Base-by-base conservation (phyloP, 352 stramenopile genomes). In the Phytophthora lateralis region DNA sequence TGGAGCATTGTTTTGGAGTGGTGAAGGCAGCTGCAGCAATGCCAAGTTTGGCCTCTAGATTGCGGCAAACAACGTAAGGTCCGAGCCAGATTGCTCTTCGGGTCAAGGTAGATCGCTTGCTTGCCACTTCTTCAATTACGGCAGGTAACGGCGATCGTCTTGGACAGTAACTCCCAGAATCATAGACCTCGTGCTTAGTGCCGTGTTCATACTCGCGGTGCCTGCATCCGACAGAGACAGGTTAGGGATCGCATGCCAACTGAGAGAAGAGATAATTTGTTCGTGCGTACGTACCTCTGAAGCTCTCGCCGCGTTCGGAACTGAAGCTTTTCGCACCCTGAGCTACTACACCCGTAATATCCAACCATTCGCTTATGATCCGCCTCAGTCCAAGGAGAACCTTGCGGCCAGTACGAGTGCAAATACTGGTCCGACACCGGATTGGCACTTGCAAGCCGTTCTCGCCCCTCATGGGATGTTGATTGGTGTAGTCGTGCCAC, bases 401-500 rank as follows among this genome's bases (percentile, higher is more conserved):
- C 66, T 26, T 66, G 55, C 0, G 80, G 78, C 80, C 78, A 90
- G 48, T 83, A 90, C 18, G 69, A 64, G 20, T 88, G 80, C 24
- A 88, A 48, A 48, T 86, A 86, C 48, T 90, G 78, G 27, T 90
- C 78, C 0, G 71, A 62, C 1, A 83, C 14, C 4, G 80, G 72
- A 0, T 68, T 80, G 1, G 67, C 54, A 7, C 52, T 69, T 18
- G 72, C 74, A 5, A 90, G 64, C 20, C 72, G 66, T 37, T 74
- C 66, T 14, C 70, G 73, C 8, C 74, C 62, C 7, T 84, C 56
- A 20, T 90, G 80, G 2, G 46, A 58, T 0, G 44, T 60, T 37
- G 74, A 54, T 43, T 90, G 80, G 43, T 88, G 80, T 2, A 85
- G 41, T 30, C 78, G 60, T 26, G 75, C 69, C 15, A 78, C 69